phyloP scores from a whole-genome alignment of 352 stramenopile genomes.

The Phytophthora pseudosyringae region DNA sequence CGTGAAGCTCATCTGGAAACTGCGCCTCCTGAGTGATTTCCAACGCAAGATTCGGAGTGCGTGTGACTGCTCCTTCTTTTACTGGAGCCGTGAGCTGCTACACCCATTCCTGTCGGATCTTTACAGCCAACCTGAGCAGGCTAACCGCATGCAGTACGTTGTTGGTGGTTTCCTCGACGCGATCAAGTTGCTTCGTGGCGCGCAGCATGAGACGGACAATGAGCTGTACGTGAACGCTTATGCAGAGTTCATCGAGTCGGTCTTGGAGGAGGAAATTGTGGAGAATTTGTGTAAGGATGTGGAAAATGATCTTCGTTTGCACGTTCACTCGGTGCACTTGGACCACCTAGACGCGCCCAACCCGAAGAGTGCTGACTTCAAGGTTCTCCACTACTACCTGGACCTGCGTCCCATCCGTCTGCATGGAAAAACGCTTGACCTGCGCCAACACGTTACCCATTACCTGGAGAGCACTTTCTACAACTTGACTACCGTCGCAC shows the following conservation, averaged over 20 bases:
- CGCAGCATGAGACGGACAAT: conserved; percentile 81
- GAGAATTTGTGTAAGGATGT: conserved; percentile 92
- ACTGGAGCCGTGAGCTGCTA: conserved; percentile 92
- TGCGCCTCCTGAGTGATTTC: conserved; percentile 89
- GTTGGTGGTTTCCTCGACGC: conserved; percentile 82
- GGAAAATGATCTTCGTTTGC: conserved; percentile 93
- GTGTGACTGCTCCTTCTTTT: conserved; percentile 94
- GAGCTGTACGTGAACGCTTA: conserved; percentile 73
- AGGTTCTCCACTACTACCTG: conserved; percentile 87
- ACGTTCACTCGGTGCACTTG: conserved; percentile 89
- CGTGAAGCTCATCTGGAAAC: conserved; percentile 85
- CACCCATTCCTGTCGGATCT: conserved; percentile 86
- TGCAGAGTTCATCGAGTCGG: conserved; percentile 79
- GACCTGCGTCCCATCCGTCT: conserved; percentile 88
- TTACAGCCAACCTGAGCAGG: conserved; percentile 82
- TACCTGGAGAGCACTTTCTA: conserved; percentile 97
- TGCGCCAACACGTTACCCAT: conserved; percentile 88
- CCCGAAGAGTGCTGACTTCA: conserved; percentile 83
- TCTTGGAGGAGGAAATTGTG: conserved; percentile 90
- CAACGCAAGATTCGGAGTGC: conserved; percentile 85
- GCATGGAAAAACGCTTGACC: conserved; percentile 87
- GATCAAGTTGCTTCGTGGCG: conserved; percentile 74
- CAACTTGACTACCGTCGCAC: conserved; percentile 92
- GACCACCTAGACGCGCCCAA: conserved; percentile 89
- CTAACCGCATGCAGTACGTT: conserved; percentile 86